Conservation (phyloP, 768 basidiomycete species). For the Trametes cinnabarina region DNA sequence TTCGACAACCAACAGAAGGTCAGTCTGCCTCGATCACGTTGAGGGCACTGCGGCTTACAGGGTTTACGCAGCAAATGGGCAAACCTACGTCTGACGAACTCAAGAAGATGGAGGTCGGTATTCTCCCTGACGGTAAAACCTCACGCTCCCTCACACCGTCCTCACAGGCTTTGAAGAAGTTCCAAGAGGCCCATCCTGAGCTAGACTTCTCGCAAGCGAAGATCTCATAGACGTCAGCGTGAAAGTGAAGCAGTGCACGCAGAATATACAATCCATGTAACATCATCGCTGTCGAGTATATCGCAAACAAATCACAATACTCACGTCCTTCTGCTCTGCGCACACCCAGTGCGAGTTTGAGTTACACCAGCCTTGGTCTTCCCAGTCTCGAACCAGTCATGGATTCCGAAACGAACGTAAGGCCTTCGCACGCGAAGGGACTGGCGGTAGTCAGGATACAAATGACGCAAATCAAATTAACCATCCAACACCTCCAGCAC, state of each 20-base stretch:
- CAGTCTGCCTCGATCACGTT: too few species aligned
- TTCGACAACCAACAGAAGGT: slow-evolving; percentile 81
- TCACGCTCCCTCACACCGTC: background rate
- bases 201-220: slow-evolving; percentile 93
- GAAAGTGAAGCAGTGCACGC: background rate
- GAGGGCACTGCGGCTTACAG: too few species aligned
- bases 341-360: too few species aligned
- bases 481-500: slow-evolving; percentile 16
- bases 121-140: background rate
- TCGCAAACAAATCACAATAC: too few species aligned
- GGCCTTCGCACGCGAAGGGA: slow-evolving; percentile 20
- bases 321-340: too few species aligned
- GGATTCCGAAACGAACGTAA: slow-evolving; percentile 17
- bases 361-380: background rate
- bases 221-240: slow-evolving; percentile 51
- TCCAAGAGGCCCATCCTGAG: slow-evolving; percentile 88
- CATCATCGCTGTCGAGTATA: background rate
- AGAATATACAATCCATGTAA: background rate
- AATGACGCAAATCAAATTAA: slow-evolving; percentile 14
- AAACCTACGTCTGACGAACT: slow-evolving; percentile 93
- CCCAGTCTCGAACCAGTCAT: slow-evolving; percentile 20
- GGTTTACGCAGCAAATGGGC: slow-evolving; percentile 73
- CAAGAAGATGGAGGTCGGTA: slow-evolving; percentile 82
- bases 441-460: slow-evolving; percentile 10
- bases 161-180: slow-evolving; percentile 75